Base-by-base conservation (phyloP, 768 basidiomycete species). In the Mycena metata region DNA sequence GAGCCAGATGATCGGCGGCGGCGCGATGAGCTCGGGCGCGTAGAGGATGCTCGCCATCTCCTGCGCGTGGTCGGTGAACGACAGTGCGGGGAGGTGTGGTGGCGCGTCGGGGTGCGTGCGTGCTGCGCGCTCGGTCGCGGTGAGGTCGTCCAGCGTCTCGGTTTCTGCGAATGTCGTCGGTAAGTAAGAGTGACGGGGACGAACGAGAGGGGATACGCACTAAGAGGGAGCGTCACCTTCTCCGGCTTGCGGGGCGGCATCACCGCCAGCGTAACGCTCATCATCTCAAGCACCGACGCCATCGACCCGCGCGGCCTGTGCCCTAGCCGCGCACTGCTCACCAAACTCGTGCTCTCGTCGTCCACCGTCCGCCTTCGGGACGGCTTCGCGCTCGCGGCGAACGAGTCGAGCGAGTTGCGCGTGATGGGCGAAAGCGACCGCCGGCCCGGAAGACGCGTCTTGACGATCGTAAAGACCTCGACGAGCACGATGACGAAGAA, bases 201-300 rank as follows among this genome's bases (percentile, higher is more conserved):
- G 12, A 55, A 58, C 59, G 70, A 43, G 17, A 23, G 46, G 45
- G 41, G 74, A 61, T 71, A 85, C 90, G 76, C 78, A 92, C 92
- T 82, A 60, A 94, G 82, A 39, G 93, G 90, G 39, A 93, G 82
- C 59, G 90, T 84, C 7, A 91, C 90, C 59, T 86, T 83, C 55
- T 81, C 77, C 46, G 84, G 83, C 23, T 85, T 84, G 12, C 84
- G 80, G 5, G 89, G 86, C 4, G 92, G 92, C 82, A 87, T 86
- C 9, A 93, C 91, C 7, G 92, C 91, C 46, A 94, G 82, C 19
- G 92, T 93, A 63, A 88, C 72, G 67, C 90, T 90, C 90, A 95
- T 93, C 91, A 95, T 92, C 75, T 94, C 92, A 66, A 95, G 81
- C 55, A 95, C 91, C 43, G 90, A 91, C 7, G 92, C 91, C 82